phyloP scores from a whole-genome alignment of 768 basidiomycete species.

The Suillus subluteus region DNA sequence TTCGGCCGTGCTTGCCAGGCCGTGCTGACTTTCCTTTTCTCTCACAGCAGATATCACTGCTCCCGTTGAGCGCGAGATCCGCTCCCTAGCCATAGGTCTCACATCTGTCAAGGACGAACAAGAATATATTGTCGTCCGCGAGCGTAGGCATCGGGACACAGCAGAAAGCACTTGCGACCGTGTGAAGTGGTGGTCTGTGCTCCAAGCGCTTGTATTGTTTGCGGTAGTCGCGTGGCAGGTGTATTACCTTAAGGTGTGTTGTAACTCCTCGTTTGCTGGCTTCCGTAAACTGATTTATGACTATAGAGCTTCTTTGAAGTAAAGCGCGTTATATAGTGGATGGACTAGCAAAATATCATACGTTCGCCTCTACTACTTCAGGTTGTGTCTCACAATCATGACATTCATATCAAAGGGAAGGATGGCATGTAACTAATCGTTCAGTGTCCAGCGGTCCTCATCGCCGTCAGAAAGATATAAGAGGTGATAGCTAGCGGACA shows the following conservation, averaged over 20 bases:
- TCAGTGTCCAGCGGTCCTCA: not conserved
- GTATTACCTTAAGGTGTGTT: slow-evolving; percentile 86
- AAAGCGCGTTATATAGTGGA: slow-evolving; percentile 72
- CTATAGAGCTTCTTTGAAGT: slow-evolving; percentile 74
- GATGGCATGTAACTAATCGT: not conserved
- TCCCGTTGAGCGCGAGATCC: slow-evolving; percentile 95
- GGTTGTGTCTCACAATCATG: not conserved
- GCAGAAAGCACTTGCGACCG: slow-evolving; percentile 91
- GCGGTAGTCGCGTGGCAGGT: slow-evolving; percentile 96
- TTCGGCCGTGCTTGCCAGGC: not conserved
- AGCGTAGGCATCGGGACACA: slow-evolving; percentile 91
- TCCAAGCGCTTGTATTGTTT: slow-evolving; percentile 87
- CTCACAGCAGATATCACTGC: slow-evolving; percentile 72
- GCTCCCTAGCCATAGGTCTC: slow-evolving; percentile 77
- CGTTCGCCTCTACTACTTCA: not conserved
- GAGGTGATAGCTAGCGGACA: too few species aligned
- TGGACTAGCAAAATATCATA: not conserved
- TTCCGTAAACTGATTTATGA: slow-evolving; percentile 45
- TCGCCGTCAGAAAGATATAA: not conserved
- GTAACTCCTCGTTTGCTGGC: not conserved
- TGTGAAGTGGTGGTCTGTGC: slow-evolving; percentile 98
- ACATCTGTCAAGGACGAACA: slow-evolving; percentile 97
- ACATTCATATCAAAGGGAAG: not conserved
- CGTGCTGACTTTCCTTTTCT: not conserved
- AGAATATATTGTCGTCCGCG: slow-evolving; percentile 96